Conservation (phyloP, 768 basidiomycete species). For the Cyathus striatus region DNA sequence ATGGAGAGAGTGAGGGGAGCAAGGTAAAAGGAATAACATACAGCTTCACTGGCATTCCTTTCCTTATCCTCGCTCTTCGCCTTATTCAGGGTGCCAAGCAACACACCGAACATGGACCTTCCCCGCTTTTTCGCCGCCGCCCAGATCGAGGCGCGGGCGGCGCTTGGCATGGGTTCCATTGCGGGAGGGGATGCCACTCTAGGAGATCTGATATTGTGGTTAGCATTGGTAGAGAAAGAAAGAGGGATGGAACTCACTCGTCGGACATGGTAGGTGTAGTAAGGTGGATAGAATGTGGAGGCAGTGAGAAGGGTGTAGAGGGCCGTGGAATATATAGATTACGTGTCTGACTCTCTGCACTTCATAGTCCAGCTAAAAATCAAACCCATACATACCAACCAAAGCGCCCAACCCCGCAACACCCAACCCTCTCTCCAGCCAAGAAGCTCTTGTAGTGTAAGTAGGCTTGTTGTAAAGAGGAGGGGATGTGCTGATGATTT, state of each 20-base stretch:
- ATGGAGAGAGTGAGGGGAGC: no score
- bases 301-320: conserved; percentile 13
- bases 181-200: no score
- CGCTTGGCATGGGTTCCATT: conserved; percentile 31
- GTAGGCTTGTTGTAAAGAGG: no score
- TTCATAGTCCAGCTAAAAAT: no score
- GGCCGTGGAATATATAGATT: conserved; percentile 24
- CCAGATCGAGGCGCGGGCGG: conserved; percentile 71
- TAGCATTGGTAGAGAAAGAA: conserved; percentile 5
- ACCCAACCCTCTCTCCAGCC: no score
- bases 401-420: no score
- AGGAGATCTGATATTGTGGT: conserved; percentile 22
- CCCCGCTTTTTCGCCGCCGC: conserved; percentile 70
- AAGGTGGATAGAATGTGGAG: conserved; percentile 7
- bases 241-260: conserved; percentile 34
- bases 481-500: no score
- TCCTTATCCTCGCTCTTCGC: conserved; percentile 85
- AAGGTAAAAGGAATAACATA: conserved; percentile 30
- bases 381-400: no score
- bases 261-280: conserved; percentile 43
- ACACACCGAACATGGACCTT: conserved; percentile 83
- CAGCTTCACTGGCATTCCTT: conserved; percentile 81
- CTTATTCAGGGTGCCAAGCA: conserved; percentile 80
- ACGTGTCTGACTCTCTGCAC: neutral
- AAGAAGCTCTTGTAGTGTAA: no score